Percentiles rank a stretch among this genome's conserved stretches.
Evolutionary conservation across 2,329 filamentous ascomycete species (phyloP).

Genomic region (Alternaria longipes): DNA sequence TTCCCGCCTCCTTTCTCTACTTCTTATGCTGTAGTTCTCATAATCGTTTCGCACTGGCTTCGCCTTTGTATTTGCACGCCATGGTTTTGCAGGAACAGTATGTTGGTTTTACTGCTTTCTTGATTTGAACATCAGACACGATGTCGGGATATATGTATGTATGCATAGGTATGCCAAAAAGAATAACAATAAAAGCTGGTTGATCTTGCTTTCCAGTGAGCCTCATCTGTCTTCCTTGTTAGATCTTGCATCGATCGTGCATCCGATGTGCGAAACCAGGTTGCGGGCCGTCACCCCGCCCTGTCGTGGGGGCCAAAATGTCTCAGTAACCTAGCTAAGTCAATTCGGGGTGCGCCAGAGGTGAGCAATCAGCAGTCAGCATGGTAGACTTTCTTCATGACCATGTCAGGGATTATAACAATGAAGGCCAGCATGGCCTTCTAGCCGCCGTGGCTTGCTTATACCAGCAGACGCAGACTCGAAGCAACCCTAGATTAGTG

Average conservation of each 20-base stretch:
- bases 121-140: neutral
- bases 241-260: neutral
- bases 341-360: no score
- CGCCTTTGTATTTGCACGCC: neutral
- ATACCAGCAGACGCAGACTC: no score
- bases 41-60: neutral
- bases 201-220: neutral
- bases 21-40: neutral
- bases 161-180: neutral
- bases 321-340: no score
- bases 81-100: neutral
- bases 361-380: no score
- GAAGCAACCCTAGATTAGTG: no score
- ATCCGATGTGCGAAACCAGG: neutral
- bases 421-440: no score
- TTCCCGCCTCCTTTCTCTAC: neutral
- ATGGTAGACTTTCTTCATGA: no score
- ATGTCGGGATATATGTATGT: neutral
- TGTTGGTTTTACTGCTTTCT: neutral
- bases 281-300: constrained; percentile 5
- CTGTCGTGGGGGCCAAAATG: neutral
- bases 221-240: neutral
- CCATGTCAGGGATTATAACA: no score
- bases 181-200: neutral
- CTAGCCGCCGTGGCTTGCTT: no score